Evolutionary conservation across 2,329 filamentous ascomycete species (phyloP).

Genomic region (Talaromyces rugulosus): DNA sequence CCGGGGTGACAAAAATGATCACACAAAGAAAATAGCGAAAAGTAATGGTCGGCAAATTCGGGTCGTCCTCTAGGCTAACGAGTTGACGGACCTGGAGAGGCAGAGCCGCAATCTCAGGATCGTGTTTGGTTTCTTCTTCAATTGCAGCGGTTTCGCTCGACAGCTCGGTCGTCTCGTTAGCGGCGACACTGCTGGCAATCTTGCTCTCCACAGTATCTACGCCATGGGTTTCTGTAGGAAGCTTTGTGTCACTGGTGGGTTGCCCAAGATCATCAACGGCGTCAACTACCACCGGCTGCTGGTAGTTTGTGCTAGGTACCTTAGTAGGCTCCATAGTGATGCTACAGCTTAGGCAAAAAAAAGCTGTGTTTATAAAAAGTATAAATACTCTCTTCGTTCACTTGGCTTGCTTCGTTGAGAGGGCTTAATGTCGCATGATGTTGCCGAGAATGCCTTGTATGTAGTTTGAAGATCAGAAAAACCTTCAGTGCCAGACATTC

Average conservation of each 20-base stretch:
- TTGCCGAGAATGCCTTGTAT: not conserved
- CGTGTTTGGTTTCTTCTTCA: slow-evolving; percentile 36
- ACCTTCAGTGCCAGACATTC: not conserved
- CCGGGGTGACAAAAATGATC: slow-evolving; percentile 53
- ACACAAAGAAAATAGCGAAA: slow-evolving; percentile 58
- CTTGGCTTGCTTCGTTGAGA: not conserved
- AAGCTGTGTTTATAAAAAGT: not conserved
- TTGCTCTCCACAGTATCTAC: not conserved
- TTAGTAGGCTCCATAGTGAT: not conserved
- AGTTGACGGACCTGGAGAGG: slow-evolving; percentile 54
- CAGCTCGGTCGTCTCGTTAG: not conserved
- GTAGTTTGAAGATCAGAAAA: not conserved
- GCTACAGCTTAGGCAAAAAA: not conserved
- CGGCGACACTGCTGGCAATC: not conserved
- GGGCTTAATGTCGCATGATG: not conserved
- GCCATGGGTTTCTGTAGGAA: not conserved
- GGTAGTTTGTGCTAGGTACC: not conserved
- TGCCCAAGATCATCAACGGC: not conserved
- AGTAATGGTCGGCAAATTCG: slow-evolving; percentile 53
- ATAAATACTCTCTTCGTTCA: not conserved
- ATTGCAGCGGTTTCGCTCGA: slow-evolving; percentile 18
- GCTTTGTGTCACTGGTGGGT: not conserved
- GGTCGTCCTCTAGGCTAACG: slow-evolving; percentile 56
- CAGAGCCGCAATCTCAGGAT: slow-evolving; percentile 51
- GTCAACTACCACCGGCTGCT: not conserved